Base-by-base conservation (phyloP, 148 eudicot genomes). In the Polygonum maritimum region DNA sequence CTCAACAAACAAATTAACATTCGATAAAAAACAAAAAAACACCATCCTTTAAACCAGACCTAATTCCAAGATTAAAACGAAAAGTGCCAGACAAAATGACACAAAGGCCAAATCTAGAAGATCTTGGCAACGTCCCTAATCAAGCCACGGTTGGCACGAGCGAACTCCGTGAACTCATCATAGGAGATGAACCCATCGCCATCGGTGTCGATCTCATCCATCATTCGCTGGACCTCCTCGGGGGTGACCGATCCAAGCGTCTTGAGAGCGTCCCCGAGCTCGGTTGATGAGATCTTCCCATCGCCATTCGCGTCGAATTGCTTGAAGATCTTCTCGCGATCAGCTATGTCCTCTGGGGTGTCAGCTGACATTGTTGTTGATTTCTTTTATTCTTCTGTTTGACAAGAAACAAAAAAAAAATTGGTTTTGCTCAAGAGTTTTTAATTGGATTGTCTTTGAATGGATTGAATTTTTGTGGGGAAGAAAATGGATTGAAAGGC, bases 121-220 rank as follows among this genome's bases (percentile, higher is more conserved):
- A 93, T 82, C 84, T 93, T 93, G 73, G 96, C 94, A 75, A 93
- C 94, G 71, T 93, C 98, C 81, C 75, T 91, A 49, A 93, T 70
- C 72, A 93, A 82, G 2, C 96, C 98, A 54, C 88, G 85, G 54
- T 93, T 93, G 22, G 88, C 96, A 9, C 73, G 67, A 35, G 92
- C 90, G 48, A 93, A 93, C 0, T 39, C 84, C 1, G 86, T 86
- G 79, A 89, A 91, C 79, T 91, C 98, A 52, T 93, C 81, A 41
- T 79, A 86, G 0, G 98, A 91, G 74, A 93, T 89, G 83, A 45
- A 88, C 8, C 96, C 92, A 74, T 93, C 93, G 0, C 92, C 87
- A 78, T 93, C 96, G 0, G 92, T 85, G 67, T 93, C 98, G 4
- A 93, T 83, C 84, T 93, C 98, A 2, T 72, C 83, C 98, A 93